Base-by-base conservation (phyloP, 306 rosid species). In the Cercis canadensis region DNA sequence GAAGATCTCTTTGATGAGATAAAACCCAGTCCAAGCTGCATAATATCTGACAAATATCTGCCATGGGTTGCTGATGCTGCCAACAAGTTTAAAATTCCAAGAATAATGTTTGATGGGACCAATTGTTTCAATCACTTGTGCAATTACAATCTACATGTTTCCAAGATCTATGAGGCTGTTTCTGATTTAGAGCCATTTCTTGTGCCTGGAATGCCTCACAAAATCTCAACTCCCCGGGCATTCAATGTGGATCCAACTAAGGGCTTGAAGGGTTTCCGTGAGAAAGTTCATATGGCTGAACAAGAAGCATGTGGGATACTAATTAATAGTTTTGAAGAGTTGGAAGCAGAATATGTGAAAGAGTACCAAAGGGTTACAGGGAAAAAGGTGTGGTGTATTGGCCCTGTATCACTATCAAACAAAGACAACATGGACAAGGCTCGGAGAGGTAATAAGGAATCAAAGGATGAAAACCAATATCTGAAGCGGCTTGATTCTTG, bases 401-500 rank as follows among this genome's bases (percentile, higher is more conserved):
- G 92, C 0, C 88, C 89, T 0, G 78, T 82, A 1, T 88, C 90
- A 0, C 46, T 67, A 0, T 70, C 49, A 10, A 85, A 79, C 58
- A 74, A 74, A 6, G 59, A 59, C 0, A 54, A 53, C 0, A n/a
- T 31, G 47, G 87, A 86, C 45, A 85, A 67, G 68, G 74, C 21
- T 7, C 53, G 74, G 5, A 79, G 94, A 46, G 85, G 84, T 18
- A 67, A 80, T 34, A 81, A n/a, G 18, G 34, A 74, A 34, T 62
- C 79, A 15, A 41, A 60, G 5, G 79, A 81, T 33, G 89, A 65
- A 4, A 29, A 41, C 36, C 19, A 74, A 14, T 68, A 71, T 39
- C n/a, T 84, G 55, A 75, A 80, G 17, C 86, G 91, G 91, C 89
- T 84, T 24, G 83, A 80, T 65, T 74, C 46, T 0, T 70, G 76